These are phyloP conservation scores for Aphanomyces stellatus DNA, from an alignment of 352 stramenopile genomes.

Conservation along the genomic window DNA sequence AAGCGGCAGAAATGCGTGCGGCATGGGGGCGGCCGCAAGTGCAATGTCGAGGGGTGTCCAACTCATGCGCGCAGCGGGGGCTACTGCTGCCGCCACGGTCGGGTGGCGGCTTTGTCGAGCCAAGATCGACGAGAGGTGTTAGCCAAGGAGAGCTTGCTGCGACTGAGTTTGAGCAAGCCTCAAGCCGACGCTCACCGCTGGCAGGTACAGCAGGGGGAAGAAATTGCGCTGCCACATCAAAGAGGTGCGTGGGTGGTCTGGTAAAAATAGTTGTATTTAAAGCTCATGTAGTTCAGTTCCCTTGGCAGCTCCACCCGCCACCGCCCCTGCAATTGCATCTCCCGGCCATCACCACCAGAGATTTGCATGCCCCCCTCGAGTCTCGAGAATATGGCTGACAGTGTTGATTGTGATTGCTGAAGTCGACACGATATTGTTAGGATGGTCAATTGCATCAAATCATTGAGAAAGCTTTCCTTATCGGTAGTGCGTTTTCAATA, in stretches of 20 bases:
- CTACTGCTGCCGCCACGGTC: background rate
- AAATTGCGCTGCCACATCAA: background rate
- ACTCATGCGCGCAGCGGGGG: background rate
- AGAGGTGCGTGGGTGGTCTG: too few species aligned
- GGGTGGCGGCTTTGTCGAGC: background rate
- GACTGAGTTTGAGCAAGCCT: background rate
- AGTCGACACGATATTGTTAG: too few species aligned
- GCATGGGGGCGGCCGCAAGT: background rate
- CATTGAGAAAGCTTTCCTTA: background rate
- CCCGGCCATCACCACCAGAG: too few species aligned
- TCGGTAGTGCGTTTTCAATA: background rate
- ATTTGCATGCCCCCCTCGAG: background rate
- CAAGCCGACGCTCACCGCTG: background rate
- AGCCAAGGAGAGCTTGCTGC: background rate
- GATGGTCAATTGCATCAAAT: too few species aligned
- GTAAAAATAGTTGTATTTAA: too few species aligned
- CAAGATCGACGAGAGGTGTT: background rate
- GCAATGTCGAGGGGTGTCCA: background rate
- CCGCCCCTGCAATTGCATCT: background rate
- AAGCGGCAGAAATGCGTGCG: background rate
- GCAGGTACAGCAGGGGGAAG: background rate
- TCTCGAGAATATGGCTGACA: background rate
- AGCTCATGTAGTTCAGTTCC: background rate
- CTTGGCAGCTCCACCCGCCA: background rate
- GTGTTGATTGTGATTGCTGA: background rate